These are phyloP conservation scores for Rubia peregrina DNA, from an alignment of 305 asterid species.

Conservation along the genomic window DNA sequence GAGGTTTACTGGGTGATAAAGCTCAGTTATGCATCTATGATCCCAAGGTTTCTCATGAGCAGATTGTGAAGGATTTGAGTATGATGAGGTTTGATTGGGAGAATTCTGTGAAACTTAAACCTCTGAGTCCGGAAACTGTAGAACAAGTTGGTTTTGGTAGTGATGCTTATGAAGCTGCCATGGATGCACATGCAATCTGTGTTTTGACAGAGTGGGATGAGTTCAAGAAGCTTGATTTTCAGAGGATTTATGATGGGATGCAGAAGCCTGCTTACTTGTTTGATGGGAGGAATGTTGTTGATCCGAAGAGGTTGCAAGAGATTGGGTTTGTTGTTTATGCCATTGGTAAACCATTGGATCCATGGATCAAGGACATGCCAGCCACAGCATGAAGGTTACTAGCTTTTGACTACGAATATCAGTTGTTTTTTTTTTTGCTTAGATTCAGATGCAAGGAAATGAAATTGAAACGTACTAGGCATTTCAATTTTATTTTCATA, in stretches of 20 bases:
- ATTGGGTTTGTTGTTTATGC: conserved; percentile 8
- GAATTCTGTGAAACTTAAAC: background rate
- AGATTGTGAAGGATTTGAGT: background rate
- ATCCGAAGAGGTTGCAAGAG: background rate
- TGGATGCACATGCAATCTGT: background rate
- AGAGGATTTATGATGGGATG: conserved; percentile 8
- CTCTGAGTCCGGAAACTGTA: background rate
- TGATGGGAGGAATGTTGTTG: conserved; percentile 7
- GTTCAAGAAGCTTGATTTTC: conserved; percentile 4
- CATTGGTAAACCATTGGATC: conserved; percentile 8
- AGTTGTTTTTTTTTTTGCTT: too few species aligned
- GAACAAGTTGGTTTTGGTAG: background rate
- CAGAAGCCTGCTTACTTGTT: conserved; percentile 5
- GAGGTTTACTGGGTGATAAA: background rate
- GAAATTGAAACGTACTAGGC: too few species aligned
- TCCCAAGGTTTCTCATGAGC: conserved; percentile 6
- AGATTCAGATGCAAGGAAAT: too few species aligned
- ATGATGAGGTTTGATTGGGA: conserved; percentile 9
- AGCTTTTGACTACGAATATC: background rate
- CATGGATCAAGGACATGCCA: conserved; percentile 1
- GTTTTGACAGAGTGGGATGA: conserved; percentile 13
- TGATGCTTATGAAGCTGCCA: conserved; percentile 7
- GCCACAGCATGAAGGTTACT: background rate
- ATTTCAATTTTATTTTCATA: too few species aligned
- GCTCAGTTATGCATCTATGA: conserved; percentile 2